Percentiles rank a stretch among this genome's conserved stretches.
These are phyloP conservation scores for Blastomyces gilchristii DNA, from an alignment of 2,329 filamentous ascomycete genomes.

Conservation along the genomic window DNA sequence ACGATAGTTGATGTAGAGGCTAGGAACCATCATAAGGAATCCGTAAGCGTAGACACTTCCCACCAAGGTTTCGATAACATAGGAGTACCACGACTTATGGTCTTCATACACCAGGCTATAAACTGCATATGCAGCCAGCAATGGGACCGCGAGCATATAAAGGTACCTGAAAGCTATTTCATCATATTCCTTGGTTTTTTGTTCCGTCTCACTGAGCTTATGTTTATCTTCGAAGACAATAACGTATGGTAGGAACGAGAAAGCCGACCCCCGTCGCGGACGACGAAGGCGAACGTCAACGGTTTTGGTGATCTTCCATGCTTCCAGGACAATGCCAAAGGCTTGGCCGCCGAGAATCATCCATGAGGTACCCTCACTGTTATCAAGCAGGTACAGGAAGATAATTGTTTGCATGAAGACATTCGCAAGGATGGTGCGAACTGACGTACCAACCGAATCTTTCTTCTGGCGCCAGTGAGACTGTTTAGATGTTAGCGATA, in stretches of 20 bases:
- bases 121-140: constrained; percentile 76
- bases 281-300: constrained; percentile 77
- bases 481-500: constrained; percentile 19
- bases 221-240: constrained; percentile 93
- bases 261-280: constrained; percentile 54
- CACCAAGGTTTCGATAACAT: constrained; percentile 87
- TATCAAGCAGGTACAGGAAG: constrained; percentile 93
- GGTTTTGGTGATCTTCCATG: constrained; percentile 94
- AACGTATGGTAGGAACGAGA: constrained; percentile 68
- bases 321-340: constrained; percentile 65
- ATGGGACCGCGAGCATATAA: constrained; percentile 80
- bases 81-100: constrained; percentile 98
- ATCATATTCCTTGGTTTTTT: constrained; percentile 98
- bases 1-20: constrained; percentile 97
- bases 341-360: constrained; percentile 96
- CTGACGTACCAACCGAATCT: constrained; percentile 92
- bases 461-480: constrained; percentile 99
- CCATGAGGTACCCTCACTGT: constrained; percentile 96
- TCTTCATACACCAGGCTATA: constrained; percentile 89
- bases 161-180: constrained; percentile 96
- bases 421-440: constrained; percentile 91
- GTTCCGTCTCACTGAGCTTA: constrained; percentile 84
- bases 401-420: constrained; percentile 96
- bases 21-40: constrained; percentile 98
- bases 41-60: constrained; percentile 96